Evolutionary conservation across 2,329 filamentous ascomycete species (phyloP).

Genomic region (Cordyceps cateniannulata): DNA sequence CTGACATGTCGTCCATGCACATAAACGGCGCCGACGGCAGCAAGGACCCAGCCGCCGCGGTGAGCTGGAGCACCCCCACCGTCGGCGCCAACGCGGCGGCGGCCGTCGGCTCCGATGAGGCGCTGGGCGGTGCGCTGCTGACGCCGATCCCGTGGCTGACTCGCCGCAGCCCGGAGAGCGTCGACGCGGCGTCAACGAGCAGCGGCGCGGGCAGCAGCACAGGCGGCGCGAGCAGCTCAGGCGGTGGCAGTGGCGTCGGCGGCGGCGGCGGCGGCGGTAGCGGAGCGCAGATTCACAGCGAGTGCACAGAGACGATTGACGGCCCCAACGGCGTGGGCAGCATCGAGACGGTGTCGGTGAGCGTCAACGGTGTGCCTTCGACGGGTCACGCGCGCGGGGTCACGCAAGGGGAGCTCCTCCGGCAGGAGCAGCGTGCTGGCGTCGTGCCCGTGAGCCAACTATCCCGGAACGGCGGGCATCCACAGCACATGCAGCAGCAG

Average conservation of each 20-base stretch:
- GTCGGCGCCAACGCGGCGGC: conserved; percentile 20
- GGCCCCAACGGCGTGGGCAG: conserved; percentile 72
- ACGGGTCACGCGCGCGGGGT: conserved; percentile 49
- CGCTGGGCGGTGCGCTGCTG: conserved; percentile 79
- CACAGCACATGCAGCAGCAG: neutral
- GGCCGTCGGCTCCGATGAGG: conserved; percentile 74
- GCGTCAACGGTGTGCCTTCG: conserved; percentile 61
- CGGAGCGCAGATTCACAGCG: conserved; percentile 51
- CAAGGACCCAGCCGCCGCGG: conserved; percentile 29
- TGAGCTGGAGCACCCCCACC: conserved; percentile 43
- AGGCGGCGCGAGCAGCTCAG: neutral
- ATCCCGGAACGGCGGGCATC: conserved; percentile 32
- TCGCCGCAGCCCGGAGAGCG: conserved; percentile 28
- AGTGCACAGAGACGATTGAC: conserved; percentile 74
- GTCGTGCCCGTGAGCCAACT: conserved; percentile 65
- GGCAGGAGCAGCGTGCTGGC: conserved; percentile 80
- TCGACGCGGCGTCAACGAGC: conserved; percentile 16
- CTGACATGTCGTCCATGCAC: conserved; percentile 49
- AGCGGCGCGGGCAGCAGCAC: conserved; percentile 7
- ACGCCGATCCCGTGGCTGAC: conserved; percentile 91
- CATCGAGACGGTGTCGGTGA: conserved; percentile 75
- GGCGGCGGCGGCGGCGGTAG: conserved; percentile 19
- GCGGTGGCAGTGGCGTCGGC: conserved; percentile 12
- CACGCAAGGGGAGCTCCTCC: conserved; percentile 75
- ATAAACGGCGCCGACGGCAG: conserved; percentile 56